Base-by-base conservation (phyloP, 768 basidiomycete genomes). In the Tubosaeta sp. region DNA sequence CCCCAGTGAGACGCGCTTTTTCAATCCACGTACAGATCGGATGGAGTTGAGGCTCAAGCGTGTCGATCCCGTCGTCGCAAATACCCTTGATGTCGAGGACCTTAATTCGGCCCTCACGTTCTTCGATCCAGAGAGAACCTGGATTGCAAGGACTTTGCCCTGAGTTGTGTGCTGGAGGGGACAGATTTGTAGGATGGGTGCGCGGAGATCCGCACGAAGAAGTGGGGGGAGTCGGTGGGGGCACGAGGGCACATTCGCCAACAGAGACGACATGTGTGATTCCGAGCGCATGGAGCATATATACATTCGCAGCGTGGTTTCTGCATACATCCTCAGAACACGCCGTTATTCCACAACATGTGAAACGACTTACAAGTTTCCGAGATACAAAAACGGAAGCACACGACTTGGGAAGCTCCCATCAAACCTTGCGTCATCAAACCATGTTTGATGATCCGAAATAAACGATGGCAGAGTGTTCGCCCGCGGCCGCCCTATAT, bases 241-340 rank as follows among this genome's bases (percentile, higher is more conserved):
- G 91, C 4, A 88, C 76, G 22, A 97, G 81, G 11, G 95, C 91
- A 55, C 91, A 93, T 74, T 97, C 95, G 45, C 95, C 95, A 3
- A 97, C 93, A 9, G 91, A 94, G 27, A 98, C 94, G 56, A 98
- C 94, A 65, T 98, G 95, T 3, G 94, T 95, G 62, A 98, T 95
- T 25, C 93, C 93, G 14, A 98, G 80, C 4, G 92, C 91, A 61
- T 94, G 89, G 3, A 98, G 83, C 94, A 98, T 97, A 63, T 90
- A 91, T 48, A 85, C 93, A 69, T 98, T 98, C 26, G 85, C 76
- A 0, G 95, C 95, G 61, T 98, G 95, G 61, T 93, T 91, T 68
- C 92, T 92, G 54, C n/a, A 2, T 19, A 34, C 14, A 47, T 43
- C 17, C 38, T 59, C 42, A 57, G 54, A 1, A 33, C 5, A 51